A percentile compares a stretch with the other conserved stretches of the same genome.
Conservation (phyloP, 805 yeast genomes). For the Kurtzmaniella fragi region DNA sequence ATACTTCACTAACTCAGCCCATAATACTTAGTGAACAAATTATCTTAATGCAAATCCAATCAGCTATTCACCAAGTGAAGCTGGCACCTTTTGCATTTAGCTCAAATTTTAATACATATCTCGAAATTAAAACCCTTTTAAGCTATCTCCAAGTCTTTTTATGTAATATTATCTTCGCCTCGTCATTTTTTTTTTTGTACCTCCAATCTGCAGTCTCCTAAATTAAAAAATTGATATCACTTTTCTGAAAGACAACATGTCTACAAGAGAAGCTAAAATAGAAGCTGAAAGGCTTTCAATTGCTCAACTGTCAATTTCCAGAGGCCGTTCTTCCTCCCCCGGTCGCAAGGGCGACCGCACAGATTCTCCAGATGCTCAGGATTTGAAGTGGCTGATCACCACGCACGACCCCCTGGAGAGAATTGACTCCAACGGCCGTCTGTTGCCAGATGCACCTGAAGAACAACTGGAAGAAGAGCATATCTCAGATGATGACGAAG, state of each 20-base stretch:
- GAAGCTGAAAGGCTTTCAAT: conserved; percentile 40
- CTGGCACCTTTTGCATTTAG: too few species aligned
- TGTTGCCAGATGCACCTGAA: conserved; percentile 6
- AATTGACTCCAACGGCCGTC: conserved; percentile 17
- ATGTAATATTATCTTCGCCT: too few species aligned
- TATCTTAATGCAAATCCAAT: too few species aligned
- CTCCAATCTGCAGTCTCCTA: not conserved
- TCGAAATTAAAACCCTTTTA: too few species aligned
- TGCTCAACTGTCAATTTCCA: conserved; percentile 31
- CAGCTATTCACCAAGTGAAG: too few species aligned
- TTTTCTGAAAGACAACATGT: conserved; percentile 14
- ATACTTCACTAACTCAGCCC: too few species aligned
- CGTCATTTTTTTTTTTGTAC: too few species aligned
- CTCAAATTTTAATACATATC: too few species aligned
- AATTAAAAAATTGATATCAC: not conserved
- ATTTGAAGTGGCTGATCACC: conserved; percentile 59
- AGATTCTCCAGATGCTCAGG: conserved; percentile 21
- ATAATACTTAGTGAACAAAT: too few species aligned
- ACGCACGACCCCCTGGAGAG: conserved; percentile 74
- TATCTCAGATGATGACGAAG: conserved; percentile 54
- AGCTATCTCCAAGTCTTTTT: too few species aligned
- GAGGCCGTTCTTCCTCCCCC: conserved; percentile 37
- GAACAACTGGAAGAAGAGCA: conserved; percentile 57
- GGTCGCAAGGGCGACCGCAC: conserved; percentile 24
- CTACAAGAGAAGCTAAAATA: conserved; percentile 30